Evolutionary conservation across 1,139 yeast genomes (phyloP).

Genomic region (Spathaspora sp.): DNA sequence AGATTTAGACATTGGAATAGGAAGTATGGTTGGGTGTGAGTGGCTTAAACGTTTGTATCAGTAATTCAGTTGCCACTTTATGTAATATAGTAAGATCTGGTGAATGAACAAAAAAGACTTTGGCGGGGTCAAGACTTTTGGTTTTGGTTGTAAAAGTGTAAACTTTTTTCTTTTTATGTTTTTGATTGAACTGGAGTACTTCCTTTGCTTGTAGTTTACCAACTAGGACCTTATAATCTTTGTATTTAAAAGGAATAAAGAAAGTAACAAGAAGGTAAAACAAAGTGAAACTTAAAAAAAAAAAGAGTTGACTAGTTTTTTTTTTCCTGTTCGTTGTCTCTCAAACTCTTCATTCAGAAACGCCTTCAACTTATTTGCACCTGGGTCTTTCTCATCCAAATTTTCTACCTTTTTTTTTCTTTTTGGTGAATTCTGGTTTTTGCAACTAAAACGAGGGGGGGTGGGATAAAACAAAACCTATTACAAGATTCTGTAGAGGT

Average conservation of each 20-base stretch:
- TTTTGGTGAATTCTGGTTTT: background rate
- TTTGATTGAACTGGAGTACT: background rate
- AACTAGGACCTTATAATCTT: background rate
- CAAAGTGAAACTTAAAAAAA: conserved; percentile 1
- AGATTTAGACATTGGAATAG: conserved; percentile 31
- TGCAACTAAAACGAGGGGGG: background rate
- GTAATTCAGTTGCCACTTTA: background rate
- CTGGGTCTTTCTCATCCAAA: background rate
- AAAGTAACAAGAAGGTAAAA: background rate
- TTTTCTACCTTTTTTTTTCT: background rate
- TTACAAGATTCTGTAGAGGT: too few species aligned
- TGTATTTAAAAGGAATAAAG: background rate
- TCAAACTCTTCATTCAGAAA: background rate
- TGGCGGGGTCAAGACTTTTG: background rate
- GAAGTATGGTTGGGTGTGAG: background rate
- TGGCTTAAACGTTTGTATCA: background rate
- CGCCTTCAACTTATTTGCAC: background rate
- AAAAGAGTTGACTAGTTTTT: background rate
- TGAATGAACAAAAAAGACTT: background rate
- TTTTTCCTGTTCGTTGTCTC: background rate
- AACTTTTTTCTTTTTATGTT: background rate
- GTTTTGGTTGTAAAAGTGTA: background rate
- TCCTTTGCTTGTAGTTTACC: background rate
- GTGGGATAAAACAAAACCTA: background rate
- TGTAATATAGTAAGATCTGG: background rate